These are phyloP conservation scores for Prosopis cineraria DNA, from an alignment of 306 rosid species.

Conservation along the genomic window DNA sequence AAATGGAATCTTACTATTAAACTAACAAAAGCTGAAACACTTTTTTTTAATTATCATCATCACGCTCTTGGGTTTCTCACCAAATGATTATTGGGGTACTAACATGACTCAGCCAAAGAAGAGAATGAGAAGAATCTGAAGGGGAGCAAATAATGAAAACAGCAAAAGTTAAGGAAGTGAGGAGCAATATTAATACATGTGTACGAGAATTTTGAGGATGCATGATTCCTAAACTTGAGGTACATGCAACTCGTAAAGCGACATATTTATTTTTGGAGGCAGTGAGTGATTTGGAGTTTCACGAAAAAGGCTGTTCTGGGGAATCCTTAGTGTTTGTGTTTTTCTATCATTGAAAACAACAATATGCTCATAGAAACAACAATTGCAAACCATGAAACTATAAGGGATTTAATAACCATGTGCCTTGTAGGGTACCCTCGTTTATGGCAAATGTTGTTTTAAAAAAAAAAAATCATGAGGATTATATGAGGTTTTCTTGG, in stretches of 20 bases:
- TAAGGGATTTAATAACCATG: slow-evolving; percentile 50
- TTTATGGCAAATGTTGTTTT: no score
- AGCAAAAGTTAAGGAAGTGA: slow-evolving; percentile 53
- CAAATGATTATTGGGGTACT: slow-evolving; percentile 12
- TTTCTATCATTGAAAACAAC: slow-evolving; percentile 33
- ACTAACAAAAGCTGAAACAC: slow-evolving; percentile 34
- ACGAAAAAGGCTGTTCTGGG: slow-evolving; percentile 48
- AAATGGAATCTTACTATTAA: slow-evolving; percentile 39
- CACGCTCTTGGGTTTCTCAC: slow-evolving; percentile 14
- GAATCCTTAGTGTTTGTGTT: slow-evolving; percentile 32
- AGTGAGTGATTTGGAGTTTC: slow-evolving; percentile 50
- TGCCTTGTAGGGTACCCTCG: slow-evolving; percentile 41
- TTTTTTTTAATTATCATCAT: slow-evolving; percentile 41
- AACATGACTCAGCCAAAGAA: slow-evolving; percentile 28
- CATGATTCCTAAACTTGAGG: slow-evolving; percentile 62
- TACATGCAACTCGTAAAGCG: slow-evolving; percentile 55
- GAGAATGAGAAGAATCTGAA: slow-evolving; percentile 57
- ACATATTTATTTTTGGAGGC: slow-evolving; percentile 34
- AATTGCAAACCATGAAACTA: slow-evolving; percentile 60
- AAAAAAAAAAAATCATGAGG: no score
- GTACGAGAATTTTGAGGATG: slow-evolving; percentile 55
- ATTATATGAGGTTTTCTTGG: no score
- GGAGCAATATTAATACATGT: slow-evolving; percentile 36
- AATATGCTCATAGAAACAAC: slow-evolving; percentile 36
- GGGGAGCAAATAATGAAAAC: slow-evolving; percentile 54